Percentiles rank a stretch among this genome's conserved stretches.
These are phyloP conservation scores for Clarkia xantiana DNA, from an alignment of 345 rosid species.

Conservation along the genomic window DNA sequence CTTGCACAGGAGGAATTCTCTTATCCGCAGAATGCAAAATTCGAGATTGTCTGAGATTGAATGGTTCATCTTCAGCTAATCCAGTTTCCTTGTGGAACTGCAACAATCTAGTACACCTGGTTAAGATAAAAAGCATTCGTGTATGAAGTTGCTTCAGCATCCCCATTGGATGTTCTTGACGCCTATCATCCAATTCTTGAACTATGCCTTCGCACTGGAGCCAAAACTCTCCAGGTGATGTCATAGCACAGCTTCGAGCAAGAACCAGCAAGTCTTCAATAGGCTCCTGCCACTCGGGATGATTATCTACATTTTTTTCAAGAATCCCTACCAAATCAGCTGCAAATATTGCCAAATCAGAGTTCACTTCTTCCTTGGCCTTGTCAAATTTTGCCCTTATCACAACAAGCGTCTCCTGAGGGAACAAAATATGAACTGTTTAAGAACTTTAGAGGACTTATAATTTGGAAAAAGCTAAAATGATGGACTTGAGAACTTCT, in stretches of 20 bases:
- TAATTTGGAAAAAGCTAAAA: slow-evolving; percentile 6
- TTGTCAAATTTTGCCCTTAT: slow-evolving; percentile 90
- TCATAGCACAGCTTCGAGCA: slow-evolving; percentile 96
- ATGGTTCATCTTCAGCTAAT: slow-evolving; percentile 64
- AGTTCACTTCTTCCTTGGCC: slow-evolving; percentile 98
- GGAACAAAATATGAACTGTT: slow-evolving; percentile 8
- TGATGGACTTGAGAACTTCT: neutral
- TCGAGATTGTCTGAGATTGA: slow-evolving; percentile 68
- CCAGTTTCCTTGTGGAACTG: slow-evolving; percentile 99
- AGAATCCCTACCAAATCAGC: slow-evolving; percentile 96
- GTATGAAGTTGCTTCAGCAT: slow-evolving; percentile 89
- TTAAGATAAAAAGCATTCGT: slow-evolving; percentile 93
- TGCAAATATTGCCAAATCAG: slow-evolving; percentile 93
- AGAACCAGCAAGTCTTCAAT: slow-evolving; percentile 87
- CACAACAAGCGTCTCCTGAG: slow-evolving; percentile 72
- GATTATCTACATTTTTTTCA: slow-evolving; percentile 87
- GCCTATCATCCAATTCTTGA: slow-evolving; percentile 94
- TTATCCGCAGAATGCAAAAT: slow-evolving; percentile 65
- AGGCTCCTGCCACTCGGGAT: slow-evolving; percentile 99
- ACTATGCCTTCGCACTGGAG: slow-evolving; percentile 99
- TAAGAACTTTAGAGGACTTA: slow-evolving; percentile 8
- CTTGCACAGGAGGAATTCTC: slow-evolving; percentile 29
- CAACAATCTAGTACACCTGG: slow-evolving; percentile 91
- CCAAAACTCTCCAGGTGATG: slow-evolving; percentile 93
- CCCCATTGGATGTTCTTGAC: slow-evolving; percentile 95